Evolutionary conservation across 2,329 filamentous ascomycete species (phyloP).

Genomic region (Colletotrichum godetiae): DNA sequence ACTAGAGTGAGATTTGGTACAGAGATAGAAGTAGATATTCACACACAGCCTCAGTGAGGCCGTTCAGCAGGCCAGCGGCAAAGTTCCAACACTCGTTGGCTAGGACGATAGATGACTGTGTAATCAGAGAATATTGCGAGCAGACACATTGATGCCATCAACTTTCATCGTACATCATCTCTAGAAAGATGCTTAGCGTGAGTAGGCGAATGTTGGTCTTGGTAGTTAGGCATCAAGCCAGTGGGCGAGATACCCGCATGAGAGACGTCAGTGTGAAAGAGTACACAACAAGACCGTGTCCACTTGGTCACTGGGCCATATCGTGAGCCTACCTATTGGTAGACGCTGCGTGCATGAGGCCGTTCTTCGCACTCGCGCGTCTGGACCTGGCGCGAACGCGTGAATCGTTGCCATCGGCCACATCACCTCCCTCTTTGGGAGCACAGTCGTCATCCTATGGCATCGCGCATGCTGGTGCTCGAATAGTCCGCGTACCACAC

Average conservation of each 20-base stretch:
- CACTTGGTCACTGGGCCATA: conserved; percentile 6
- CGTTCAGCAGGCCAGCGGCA: background rate
- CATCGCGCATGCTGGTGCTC: background rate
- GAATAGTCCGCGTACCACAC: conserved; percentile 10
- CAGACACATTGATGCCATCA: background rate
- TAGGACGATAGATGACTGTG: background rate
- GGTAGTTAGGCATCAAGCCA: background rate
- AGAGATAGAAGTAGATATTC: conserved; percentile 22
- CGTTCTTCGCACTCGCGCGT: conserved; percentile 19
- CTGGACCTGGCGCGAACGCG: background rate
- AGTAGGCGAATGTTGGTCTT: background rate
- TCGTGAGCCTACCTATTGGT: conserved; percentile 1
- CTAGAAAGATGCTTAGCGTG: background rate
- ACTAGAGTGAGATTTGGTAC: background rate
- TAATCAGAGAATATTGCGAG: background rate
- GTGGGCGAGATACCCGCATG: background rate
- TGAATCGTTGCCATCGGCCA: conserved; percentile 2
- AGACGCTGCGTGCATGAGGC: background rate
- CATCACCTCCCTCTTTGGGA: conserved; percentile 1
- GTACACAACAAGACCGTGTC: conserved; percentile 12
- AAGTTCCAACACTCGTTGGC: background rate
- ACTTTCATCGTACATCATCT: background rate
- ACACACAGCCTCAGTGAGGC: conserved; percentile 28
- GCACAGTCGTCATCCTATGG: background rate
- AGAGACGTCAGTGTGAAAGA: background rate